Percentiles rank a stretch among this genome's conserved stretches.
Evolutionary conservation across 306 rosid species (phyloP).

Genomic region (Carpinus fangiana): DNA sequence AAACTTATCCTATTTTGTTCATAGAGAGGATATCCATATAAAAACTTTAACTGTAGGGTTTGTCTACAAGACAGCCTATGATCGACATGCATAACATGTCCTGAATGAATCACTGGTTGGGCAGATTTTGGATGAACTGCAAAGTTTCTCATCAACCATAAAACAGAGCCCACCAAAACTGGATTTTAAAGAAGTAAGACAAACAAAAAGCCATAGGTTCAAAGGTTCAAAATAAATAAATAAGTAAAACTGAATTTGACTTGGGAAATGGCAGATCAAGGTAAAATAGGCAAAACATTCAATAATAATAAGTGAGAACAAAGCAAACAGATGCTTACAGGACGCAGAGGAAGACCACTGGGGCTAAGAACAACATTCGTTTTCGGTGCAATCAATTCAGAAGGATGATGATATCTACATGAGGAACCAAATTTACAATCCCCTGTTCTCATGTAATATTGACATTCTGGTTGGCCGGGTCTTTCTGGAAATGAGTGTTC

Average conservation of each 20-base stretch:
- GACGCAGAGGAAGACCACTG: slow-evolving; percentile 88
- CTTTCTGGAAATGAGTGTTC: slow-evolving; percentile 82
- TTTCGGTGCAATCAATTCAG: slow-evolving; percentile 55
- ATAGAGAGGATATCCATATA: neutral
- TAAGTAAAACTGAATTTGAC: neutral
- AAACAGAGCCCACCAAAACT: neutral
- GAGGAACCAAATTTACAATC: slow-evolving; percentile 95
- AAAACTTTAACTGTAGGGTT: neutral
- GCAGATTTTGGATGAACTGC: neutral
- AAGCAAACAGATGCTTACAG: slow-evolving; percentile 57
- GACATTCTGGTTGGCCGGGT: slow-evolving; percentile 94
- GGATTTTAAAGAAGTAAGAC: neutral
- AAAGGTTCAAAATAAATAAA: neutral
- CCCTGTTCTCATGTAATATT: slow-evolving; percentile 91
- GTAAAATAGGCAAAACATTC: neutral
- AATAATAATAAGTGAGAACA: neutral
- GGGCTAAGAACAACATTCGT: slow-evolving; percentile 59
- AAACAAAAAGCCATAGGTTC: neutral
- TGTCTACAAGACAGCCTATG: neutral
- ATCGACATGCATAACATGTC: neutral
- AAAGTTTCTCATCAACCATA: neutral
- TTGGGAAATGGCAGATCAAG: neutral
- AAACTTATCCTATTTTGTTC: neutral
- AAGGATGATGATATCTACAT: slow-evolving; percentile 97
- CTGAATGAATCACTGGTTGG: neutral